These are phyloP conservation scores for Ramaria rubella DNA, from an alignment of 768 basidiomycete species.

Conservation along the genomic window DNA sequence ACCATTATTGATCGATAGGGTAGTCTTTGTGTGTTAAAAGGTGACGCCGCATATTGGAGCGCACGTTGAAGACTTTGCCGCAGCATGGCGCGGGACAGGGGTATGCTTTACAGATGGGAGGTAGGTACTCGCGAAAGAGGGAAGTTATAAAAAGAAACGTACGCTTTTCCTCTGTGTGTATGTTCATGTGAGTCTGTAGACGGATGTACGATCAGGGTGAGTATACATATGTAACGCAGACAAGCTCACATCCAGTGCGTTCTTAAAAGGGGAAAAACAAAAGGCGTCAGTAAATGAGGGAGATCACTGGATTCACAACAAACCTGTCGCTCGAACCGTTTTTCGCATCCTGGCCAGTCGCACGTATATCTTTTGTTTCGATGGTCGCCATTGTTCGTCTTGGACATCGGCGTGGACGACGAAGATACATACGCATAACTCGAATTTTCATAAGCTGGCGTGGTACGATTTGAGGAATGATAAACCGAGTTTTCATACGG, in stretches of 20 bases:
- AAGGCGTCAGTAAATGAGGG: no score
- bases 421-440: neutral
- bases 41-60: conserved; percentile 79
- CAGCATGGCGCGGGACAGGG: conserved; percentile 68
- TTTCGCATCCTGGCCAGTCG: no score
- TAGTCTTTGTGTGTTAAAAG: conserved; percentile 41
- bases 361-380: no score
- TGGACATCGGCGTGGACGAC: no score
- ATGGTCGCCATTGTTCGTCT: no score
- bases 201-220: conserved; percentile 15
- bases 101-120: conserved; percentile 48
- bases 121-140: neutral
- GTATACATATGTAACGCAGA: neutral
- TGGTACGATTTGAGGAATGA: no score
- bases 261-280: no score
- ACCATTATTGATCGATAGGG: no score
- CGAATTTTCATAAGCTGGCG: no score
- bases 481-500: neutral
- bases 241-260: no score
- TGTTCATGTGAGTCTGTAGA: conserved; percentile 26
- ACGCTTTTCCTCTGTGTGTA: neutral
- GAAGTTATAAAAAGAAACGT: neutral
- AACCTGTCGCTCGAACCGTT: no score
- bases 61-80: conserved; percentile 74
- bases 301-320: no score